phyloP scores from a whole-genome alignment of 177 flowering plant species.

The Vitis hybrid region DNA sequence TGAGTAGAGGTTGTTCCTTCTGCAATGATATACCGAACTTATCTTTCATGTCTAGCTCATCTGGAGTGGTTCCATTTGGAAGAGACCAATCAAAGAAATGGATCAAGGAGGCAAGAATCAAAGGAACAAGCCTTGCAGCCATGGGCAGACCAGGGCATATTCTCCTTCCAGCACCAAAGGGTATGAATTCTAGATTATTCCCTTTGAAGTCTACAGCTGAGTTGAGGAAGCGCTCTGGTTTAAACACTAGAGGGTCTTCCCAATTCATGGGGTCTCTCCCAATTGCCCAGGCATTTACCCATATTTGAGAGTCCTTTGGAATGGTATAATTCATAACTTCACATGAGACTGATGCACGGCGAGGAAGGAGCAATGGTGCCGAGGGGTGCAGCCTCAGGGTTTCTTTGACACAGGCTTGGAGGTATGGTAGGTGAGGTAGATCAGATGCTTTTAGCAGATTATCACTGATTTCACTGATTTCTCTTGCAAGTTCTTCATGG shows the following conservation, averaged over 20 bases:
- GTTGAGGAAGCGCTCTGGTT: conserved; percentile 37
- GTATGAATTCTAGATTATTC: conserved; percentile 34
- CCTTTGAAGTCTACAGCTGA: conserved; percentile 32
- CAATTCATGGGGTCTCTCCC: conserved; percentile 34
- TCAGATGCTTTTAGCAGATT: conserved; percentile 6
- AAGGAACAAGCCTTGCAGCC: conserved; percentile 13
- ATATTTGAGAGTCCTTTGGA: conserved; percentile 29
- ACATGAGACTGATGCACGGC: conserved; percentile 23
- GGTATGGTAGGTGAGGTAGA: conserved; percentile 22
- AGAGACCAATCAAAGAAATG: no score
- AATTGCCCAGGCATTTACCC: conserved; percentile 37
- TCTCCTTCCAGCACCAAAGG: conserved; percentile 47
- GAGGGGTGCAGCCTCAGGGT: conserved; percentile 45
- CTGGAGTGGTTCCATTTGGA: no score
- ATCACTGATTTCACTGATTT: conserved; percentile 8
- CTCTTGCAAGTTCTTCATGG: conserved; percentile 22
- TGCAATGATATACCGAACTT: no score
- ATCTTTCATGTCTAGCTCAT: no score
- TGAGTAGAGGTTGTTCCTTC: no score
- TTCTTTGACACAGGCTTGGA: conserved; percentile 35
- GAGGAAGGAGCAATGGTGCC: conserved; percentile 41
- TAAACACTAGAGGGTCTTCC: conserved; percentile 28
- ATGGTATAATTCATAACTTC: conserved; percentile 35
- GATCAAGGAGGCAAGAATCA: no score
- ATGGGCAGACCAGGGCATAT: conserved; percentile 40